phyloP scores from a whole-genome alignment of 2,329 filamentous ascomycete species.

The Lachnellula arida region DNA sequence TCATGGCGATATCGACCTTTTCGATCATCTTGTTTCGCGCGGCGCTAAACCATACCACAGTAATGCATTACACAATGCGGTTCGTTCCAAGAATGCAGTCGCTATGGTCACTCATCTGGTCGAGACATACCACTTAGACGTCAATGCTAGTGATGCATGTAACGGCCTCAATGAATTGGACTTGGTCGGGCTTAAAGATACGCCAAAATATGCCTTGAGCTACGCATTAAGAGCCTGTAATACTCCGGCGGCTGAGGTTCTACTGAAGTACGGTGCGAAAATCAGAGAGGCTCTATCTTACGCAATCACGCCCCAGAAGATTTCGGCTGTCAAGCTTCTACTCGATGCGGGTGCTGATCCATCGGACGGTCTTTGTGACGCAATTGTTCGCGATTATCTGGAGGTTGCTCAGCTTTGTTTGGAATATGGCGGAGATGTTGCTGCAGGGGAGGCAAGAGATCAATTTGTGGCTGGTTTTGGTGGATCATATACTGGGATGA shows the following conservation, averaged over 20 bases:
- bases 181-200: no score
- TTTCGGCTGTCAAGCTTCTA: slow-evolving; percentile 2
- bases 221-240: neutral
- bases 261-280: slow-evolving; percentile 2
- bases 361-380: neutral
- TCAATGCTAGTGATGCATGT: slow-evolving; percentile 2
- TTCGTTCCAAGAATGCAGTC: neutral
- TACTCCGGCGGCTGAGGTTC: neutral
- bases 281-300: neutral
- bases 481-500: neutral
- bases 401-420: slow-evolving; percentile 5
- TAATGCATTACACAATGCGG: slow-evolving; percentile 4
- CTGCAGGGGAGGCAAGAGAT: neutral
- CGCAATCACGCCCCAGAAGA: neutral
- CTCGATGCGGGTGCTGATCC: slow-evolving; percentile 6
- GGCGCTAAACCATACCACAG: slow-evolving; percentile 2
- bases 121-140: slow-evolving; percentile 5
- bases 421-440: slow-evolving; percentile 1
- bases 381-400: neutral
- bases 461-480: neutral
- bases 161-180: slow-evolving; percentile 1
- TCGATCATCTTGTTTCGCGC: slow-evolving; percentile 8
- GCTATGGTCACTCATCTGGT: slow-evolving; percentile 10
- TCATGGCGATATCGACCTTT: slow-evolving; percentile 7
- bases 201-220: neutral